Conservation (phyloP, 1,284 basidiomycete genomes). For the Sanghuangporus weigelae region DNA sequence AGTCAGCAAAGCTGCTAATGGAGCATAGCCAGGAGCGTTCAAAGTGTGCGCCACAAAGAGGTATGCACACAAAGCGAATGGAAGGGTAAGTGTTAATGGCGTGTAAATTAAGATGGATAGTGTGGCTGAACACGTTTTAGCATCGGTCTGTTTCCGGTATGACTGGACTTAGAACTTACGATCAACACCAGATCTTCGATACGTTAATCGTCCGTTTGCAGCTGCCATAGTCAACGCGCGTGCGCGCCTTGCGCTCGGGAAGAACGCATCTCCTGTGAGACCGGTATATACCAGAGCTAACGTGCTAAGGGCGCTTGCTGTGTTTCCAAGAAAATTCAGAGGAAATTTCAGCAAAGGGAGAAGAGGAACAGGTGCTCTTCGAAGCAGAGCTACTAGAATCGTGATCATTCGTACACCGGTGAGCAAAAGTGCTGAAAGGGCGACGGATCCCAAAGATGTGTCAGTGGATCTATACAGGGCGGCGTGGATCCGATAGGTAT, state of each 20-base stretch:
- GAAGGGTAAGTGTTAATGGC: slow-evolving; percentile 73
- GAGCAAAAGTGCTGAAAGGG: slow-evolving; percentile 71
- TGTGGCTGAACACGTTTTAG: slow-evolving; percentile 41
- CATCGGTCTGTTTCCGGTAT: not conserved
- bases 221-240: slow-evolving; percentile 50
- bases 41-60: slow-evolving; percentile 85
- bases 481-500: slow-evolving; percentile 70
- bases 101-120: slow-evolving; percentile 74
- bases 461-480: slow-evolving; percentile 76
- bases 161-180: slow-evolving; percentile 37
- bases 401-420: slow-evolving; percentile 58
- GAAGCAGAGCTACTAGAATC: slow-evolving; percentile 44
- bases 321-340: slow-evolving; percentile 46
- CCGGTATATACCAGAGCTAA: slow-evolving; percentile 85
- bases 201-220: slow-evolving; percentile 36
- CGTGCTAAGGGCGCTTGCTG: slow-evolving; percentile 72
- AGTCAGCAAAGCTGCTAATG: slow-evolving; percentile 72
- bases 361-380: slow-evolving; percentile 31
- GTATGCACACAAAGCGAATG: slow-evolving; percentile 80
- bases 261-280: slow-evolving; percentile 81
- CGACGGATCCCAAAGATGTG: slow-evolving; percentile 77
- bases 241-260: slow-evolving; percentile 68
- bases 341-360: slow-evolving; percentile 49
- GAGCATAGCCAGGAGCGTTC: slow-evolving; percentile 69
- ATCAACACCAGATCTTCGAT: slow-evolving; percentile 49